phyloP scores from a whole-genome alignment of 306 rosid genomes.

The Vicia villosa region DNA sequence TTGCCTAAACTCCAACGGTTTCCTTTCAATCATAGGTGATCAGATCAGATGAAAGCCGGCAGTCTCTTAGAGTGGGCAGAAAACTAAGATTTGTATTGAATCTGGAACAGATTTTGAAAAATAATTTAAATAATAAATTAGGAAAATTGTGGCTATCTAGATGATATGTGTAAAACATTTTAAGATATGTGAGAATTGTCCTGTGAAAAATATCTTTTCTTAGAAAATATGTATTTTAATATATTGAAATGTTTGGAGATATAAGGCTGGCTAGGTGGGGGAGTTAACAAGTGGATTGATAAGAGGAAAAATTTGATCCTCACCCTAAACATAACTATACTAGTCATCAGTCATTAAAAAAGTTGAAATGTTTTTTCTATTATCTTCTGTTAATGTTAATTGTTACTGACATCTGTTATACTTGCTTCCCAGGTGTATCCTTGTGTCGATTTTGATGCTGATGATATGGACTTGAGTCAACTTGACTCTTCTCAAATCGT shows the following conservation, averaged over 20 bases:
- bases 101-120: no score
- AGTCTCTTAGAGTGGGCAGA: no score
- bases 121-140: no score
- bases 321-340: background rate
- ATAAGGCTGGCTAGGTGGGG: background rate
- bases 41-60: no score
- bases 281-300: background rate
- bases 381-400: background rate
- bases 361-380: constrained; percentile 3
- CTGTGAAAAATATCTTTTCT: constrained; percentile 24
- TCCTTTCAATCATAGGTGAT: no score
- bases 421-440: constrained; percentile 62
- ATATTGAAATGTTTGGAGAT: constrained; percentile 1
- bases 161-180: no score
- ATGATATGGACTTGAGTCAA: constrained; percentile 44
- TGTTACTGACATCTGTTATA: constrained; percentile 28
- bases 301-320: background rate
- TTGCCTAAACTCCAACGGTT: no score
- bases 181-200: constrained; percentile 11
- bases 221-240: constrained; percentile 30
- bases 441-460: constrained; percentile 49
- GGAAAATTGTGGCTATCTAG: no score
- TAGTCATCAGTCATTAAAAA: background rate
- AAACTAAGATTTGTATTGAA: no score
- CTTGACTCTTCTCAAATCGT: constrained; percentile 52